Conservation (phyloP, 176 grass and related monocot genomes). For the Raddia guianensis region DNA sequence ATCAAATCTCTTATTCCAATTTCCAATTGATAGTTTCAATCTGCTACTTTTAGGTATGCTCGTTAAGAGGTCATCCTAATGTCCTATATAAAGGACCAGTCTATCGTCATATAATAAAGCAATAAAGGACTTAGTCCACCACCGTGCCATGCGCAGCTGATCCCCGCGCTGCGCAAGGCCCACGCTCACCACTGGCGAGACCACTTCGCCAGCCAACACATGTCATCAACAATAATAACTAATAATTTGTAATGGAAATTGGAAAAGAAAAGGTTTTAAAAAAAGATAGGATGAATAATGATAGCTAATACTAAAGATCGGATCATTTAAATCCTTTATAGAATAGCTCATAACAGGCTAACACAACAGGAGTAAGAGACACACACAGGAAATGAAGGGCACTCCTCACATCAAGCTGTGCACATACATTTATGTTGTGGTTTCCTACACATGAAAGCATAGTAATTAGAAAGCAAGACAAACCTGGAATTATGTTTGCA, state of each 20-base stretch:
- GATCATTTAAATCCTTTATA: slow-evolving; percentile 24
- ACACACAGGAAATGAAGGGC: slow-evolving; percentile 4
- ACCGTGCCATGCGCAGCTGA: too few species aligned
- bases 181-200: too few species aligned
- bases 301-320: neutral
- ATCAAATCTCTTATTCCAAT: too few species aligned
- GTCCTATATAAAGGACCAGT: too few species aligned
- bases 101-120: too few species aligned
- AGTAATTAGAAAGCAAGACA: slow-evolving; percentile 33
- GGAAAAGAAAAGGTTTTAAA: neutral
- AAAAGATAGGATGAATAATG: neutral
- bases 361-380: neutral
- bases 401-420: slow-evolving; percentile 2
- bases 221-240: slow-evolving; percentile 7
- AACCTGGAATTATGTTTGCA: slow-evolving; percentile 90
- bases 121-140: too few species aligned
- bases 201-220: too few species aligned
- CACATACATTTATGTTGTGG: neutral
- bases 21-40: too few species aligned
- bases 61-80: too few species aligned
- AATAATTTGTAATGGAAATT: slow-evolving; percentile 21
- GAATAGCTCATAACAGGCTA: neutral
- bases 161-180: too few species aligned
- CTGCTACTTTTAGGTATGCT: too few species aligned
- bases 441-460: slow-evolving; percentile 28